Percentiles rank a stretch among this genome's conserved stretches.
Conservation (phyloP, 257 asterid species). For the Nicotiana benthamiana region DNA sequence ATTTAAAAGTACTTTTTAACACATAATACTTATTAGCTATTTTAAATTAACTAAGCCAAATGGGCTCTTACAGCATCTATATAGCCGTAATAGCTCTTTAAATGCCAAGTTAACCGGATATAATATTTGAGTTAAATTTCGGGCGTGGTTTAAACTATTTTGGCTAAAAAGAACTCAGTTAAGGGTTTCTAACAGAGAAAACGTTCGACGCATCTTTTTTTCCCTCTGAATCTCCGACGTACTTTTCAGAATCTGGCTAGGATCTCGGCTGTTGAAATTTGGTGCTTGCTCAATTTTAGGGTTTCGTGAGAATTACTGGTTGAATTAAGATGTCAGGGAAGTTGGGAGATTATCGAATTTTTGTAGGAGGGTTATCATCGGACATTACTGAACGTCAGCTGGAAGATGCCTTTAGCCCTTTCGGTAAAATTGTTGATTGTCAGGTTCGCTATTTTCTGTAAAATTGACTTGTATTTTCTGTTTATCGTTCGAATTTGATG, state of each 20-base stretch:
- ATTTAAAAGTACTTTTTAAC: too few species aligned
- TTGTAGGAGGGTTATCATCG: conserved; percentile 84
- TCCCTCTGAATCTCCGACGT: background rate
- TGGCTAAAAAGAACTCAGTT: too few species aligned
- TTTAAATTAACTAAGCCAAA: too few species aligned
- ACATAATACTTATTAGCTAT: too few species aligned
- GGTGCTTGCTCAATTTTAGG: background rate
- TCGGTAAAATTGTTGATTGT: conserved; percentile 75
- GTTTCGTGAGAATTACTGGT: background rate
- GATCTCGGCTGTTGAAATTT: background rate
- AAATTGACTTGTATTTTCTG: background rate
- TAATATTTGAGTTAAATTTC: too few species aligned
- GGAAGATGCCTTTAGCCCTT: conserved; percentile 71
- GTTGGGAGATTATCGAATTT: conserved; percentile 70
- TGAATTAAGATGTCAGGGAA: conserved; percentile 52
- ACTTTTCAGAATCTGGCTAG: background rate
- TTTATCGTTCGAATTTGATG: background rate
- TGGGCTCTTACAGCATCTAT: too few species aligned
- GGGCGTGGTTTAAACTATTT: too few species aligned
- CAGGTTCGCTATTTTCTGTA: conserved; percentile 44
- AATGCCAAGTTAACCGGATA: too few species aligned
- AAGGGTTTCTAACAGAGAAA: background rate
- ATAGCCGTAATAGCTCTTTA: too few species aligned
- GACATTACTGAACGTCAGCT: conserved; percentile 92
- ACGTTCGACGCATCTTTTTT: background rate